A percentile compares a stretch with the other conserved stretches of the same genome.
Conservation (phyloP, 2,329 filamentous ascomycete genomes). For the Trichoderma guizhouense region DNA sequence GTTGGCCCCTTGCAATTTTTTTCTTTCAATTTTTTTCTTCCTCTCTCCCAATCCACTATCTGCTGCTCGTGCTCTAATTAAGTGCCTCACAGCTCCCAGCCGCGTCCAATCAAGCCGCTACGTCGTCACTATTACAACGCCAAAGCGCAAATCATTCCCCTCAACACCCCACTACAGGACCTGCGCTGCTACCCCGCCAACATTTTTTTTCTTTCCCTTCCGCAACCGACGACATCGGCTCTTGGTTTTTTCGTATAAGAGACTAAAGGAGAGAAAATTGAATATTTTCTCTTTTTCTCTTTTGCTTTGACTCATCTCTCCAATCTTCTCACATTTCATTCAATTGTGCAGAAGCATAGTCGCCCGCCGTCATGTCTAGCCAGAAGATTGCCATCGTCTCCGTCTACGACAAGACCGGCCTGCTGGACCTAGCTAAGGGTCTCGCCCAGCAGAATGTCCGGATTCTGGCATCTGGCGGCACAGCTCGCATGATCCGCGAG, state of each 20-base stretch:
- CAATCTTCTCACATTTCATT: background rate
- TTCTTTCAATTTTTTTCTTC: background rate
- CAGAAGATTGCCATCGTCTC: slow-evolving; percentile 84
- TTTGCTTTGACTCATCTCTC: background rate
- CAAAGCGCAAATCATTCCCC: slow-evolving; percentile 14
- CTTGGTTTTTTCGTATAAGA: background rate
- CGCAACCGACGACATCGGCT: slow-evolving; percentile 5
- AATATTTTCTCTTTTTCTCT: background rate
- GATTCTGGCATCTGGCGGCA: slow-evolving; percentile 91
- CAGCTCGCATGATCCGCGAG: slow-evolving; percentile 93
- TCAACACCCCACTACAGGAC: slow-evolving; percentile 15
- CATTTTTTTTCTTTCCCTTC: slow-evolving; percentile 14
- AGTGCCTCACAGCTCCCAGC: background rate
- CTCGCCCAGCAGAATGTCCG: slow-evolving; percentile 85
- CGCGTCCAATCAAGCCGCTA: background rate
- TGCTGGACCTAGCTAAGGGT: slow-evolving; percentile 88
- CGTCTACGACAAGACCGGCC: slow-evolving; percentile 97
- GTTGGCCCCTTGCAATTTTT: background rate
- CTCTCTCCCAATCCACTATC: background rate
- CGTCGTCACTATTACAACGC: slow-evolving; percentile 17
- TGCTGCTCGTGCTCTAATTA: background rate
- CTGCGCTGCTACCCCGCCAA: slow-evolving; percentile 19
- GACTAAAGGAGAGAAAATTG: background rate
- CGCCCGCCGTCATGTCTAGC: slow-evolving; percentile 35
- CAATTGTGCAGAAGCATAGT: slow-evolving; percentile 5